Base-by-base conservation (phyloP, 2,329 filamentous ascomycete species). In the Fusarium torulosum region DNA sequence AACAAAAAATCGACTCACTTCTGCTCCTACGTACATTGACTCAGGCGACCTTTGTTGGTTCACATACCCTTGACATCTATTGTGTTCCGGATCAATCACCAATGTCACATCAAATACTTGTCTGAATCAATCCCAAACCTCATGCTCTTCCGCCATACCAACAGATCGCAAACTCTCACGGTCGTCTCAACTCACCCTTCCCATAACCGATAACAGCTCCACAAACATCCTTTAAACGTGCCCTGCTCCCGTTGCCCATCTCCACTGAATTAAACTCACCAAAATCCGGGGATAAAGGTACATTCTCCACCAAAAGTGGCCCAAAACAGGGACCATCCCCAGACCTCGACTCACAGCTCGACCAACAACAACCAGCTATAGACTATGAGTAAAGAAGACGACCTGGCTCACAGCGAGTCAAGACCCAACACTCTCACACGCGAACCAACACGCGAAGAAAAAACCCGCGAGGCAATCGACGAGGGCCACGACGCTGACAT, bases 401-500 rank as follows among this genome's bases (percentile, higher is more conserved):
- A 41, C 10, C 20, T 42, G 11, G 29, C 55, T 55, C 63, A 21
- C 4, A 17, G 46, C 8, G 64, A 65, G 38, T 31, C 31, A 9
- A 44, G 7, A 37, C 10, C 13, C n/a, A 43, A 56, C 10, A 14
- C 47, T 14, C 40, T 74, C n/a, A 63, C 37, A 23, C 66, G 64
- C n/a, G 72, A 74, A 51, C 72, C 72, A 10, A 74, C 72, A 7
- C 53, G 50, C 11, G 72, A 74, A 43, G 74, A 76, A 49, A 81
- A 76, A 61, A 76, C 76, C n/a, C 76, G 71, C 25, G 78, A 81
- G 56, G 81, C 82, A 14, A 65, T 77, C 7, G 80, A 80, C 46
- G 82, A 83, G 57, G 82, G 81, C 8, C 82, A 84, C 66, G 82
- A 84, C 53, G 83, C 83, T 46, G 82, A 85, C 54, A 84, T 82